Base-by-base conservation (phyloP, 2,329 filamentous ascomycete species). In the Gnomoniopsis smithogilvyi region DNA sequence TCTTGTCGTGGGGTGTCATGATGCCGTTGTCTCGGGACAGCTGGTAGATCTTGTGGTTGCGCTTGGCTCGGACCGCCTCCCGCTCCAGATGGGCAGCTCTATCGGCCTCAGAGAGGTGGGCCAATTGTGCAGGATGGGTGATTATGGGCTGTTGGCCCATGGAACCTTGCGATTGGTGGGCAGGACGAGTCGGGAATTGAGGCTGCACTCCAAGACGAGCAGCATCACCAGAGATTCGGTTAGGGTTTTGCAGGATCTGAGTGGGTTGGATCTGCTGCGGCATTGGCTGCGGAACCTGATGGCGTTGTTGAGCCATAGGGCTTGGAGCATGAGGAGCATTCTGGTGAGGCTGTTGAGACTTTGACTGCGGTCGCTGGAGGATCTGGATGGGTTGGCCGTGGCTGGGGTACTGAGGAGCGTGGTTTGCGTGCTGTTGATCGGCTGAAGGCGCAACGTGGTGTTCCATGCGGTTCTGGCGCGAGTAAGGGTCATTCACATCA, bases 1-100 rank as follows among this genome's bases (percentile, higher is more conserved):
- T 99, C 81, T 99, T 99, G 76, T 99, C 95, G 70, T 98, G 94
- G 0, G 95, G 95, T 3, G 95, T 99, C 95, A 99, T 99, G 62
- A 99, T 77, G 24, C 95, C 95, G 69, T 99, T 99, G 68, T 96
- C 92, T 75, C 92, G 92, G 24, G 92, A 96, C 55, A 97, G 78
- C 46, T 96, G 80, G 76, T 93, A 94, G 63, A 99, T 98, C 79
- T 99, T 99, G 78, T 98, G 94, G 70, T 99, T 98, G 46, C 95
- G 86, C 80, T 99, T 99, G 6, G 95, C 93, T 53, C 95, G 87
- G 75, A 93, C 95, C 0, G 93, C 93, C 73, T 99, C 95, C 72
- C 96, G 93, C 64, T 92, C 87, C 55, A 98, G 74, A 69, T 93
- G 95, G 2, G 88, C 87, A 2, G 87, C 85, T 69, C 92, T 92